These are phyloP conservation scores for Aspergillus ustus DNA, from an alignment of 2,329 filamentous ascomycete species.

Conservation along the genomic window DNA sequence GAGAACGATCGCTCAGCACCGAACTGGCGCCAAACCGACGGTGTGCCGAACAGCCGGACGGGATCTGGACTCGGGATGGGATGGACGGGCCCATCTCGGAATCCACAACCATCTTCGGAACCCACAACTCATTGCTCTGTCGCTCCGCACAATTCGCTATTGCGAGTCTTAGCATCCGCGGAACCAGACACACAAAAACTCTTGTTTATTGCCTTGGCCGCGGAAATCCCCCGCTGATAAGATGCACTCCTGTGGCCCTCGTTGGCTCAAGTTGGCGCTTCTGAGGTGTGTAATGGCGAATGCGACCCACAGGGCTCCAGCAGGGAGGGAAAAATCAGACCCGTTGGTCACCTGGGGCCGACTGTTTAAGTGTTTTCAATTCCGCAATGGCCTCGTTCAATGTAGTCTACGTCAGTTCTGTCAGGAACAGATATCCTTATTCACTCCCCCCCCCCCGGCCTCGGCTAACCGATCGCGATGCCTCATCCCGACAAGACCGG, in stretches of 20 bases:
- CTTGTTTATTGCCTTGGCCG: neutral
- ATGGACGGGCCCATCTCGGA: neutral
- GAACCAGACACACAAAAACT: neutral
- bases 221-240: conserved; percentile 12
- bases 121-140: neutral
- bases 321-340: neutral
- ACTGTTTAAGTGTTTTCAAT: neutral
- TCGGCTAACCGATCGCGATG: neutral
- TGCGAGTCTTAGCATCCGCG: neutral
- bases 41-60: conserved; percentile 3
- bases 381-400: neutral
- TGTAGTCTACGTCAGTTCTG: neutral
- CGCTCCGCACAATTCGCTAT: neutral
- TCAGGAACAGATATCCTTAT: neutral
- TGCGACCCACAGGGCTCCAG: conserved; percentile 1
- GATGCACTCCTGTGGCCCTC: neutral
- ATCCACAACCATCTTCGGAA: neutral
- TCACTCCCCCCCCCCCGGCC: too few species aligned
- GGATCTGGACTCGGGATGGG: neutral
- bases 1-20: too few species aligned
- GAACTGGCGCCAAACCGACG: neutral
- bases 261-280: neutral
- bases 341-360: neutral
- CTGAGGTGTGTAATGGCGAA: neutral
- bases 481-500: neutral